Percentiles rank a stretch among this genome's conserved stretches.
phyloP scores from a whole-genome alignment of 805 yeast species.

The Candida hispaniensis region DNA sequence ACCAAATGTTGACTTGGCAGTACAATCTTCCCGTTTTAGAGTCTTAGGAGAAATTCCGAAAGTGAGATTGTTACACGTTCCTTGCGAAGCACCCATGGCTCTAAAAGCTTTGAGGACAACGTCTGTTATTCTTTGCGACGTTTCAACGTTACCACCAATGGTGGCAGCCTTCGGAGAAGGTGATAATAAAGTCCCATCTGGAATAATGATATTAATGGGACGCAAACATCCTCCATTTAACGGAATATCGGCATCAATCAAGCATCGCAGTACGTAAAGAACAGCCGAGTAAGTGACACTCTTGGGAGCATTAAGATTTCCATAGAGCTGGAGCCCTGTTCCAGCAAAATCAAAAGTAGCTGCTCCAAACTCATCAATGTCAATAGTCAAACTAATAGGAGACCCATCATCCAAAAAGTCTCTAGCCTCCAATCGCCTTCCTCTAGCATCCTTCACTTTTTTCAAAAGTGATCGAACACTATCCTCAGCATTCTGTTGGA shows the following conservation, averaged over 20 bases:
- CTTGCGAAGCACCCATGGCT: conserved; percentile 92
- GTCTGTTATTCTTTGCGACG: conserved; percentile 88
- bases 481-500: conserved; percentile 65
- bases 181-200: conserved; percentile 50
- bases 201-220: conserved; percentile 61
- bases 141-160: conserved; percentile 90
- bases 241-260: conserved; percentile 82
- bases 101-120: conserved; percentile 76
- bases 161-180: conserved; percentile 85
- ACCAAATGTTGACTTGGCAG: conserved; percentile 60
- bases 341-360: conserved; percentile 79
- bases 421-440: conserved; percentile 25
- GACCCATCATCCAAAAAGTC: conserved; percentile 32
- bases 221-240: conserved; percentile 84
- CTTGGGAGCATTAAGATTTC: conserved; percentile 85
- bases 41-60: conserved; percentile 68
- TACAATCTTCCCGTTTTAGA: conserved; percentile 23
- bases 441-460: conserved; percentile 24
- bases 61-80: conserved; percentile 88
- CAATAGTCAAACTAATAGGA: conserved; percentile 23
- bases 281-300: conserved; percentile 87
- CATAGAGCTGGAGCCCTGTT: conserved; percentile 77
- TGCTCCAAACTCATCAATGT: conserved; percentile 38
- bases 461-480: conserved; percentile 52
- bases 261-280: conserved; percentile 72